Conservation (phyloP, 2,329 filamentous ascomycete genomes). For the Cordyceps cateniannulata region DNA sequence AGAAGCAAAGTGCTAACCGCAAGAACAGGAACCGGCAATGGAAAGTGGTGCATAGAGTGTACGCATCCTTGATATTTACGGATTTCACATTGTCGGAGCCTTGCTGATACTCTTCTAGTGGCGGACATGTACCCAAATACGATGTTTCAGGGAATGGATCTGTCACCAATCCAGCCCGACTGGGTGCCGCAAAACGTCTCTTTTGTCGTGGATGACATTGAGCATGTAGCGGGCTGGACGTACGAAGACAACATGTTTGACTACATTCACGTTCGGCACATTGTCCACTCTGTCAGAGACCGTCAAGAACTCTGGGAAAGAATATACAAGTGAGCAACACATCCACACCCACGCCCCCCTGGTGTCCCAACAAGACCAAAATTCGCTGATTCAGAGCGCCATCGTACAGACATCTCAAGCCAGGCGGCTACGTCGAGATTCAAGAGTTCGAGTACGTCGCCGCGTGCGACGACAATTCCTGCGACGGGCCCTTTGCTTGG, state of each 20-base stretch:
- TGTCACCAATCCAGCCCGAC: slow-evolving; percentile 46
- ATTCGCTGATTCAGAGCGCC: not conserved
- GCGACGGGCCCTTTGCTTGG: slow-evolving; percentile 38
- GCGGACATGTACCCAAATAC: slow-evolving; percentile 40
- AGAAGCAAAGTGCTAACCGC: slow-evolving; percentile 16
- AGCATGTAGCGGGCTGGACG: slow-evolving; percentile 43
- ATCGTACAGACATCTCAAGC: slow-evolving; percentile 38
- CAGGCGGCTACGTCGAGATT: slow-evolving; percentile 45
- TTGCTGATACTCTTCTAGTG: slow-evolving; percentile 27
- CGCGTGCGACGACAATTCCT: slow-evolving; percentile 39
- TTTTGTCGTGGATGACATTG: slow-evolving; percentile 47
- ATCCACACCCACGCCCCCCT: not conserved
- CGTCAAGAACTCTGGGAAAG: slow-evolving; percentile 34
- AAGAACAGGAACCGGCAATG: slow-evolving; percentile 31
- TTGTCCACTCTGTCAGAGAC: slow-evolving; percentile 38
- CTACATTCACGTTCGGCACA: slow-evolving; percentile 43
- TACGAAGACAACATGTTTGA: slow-evolving; percentile 40
- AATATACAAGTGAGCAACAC: slow-evolving; percentile 32
- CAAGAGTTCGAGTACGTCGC: slow-evolving; percentile 39
- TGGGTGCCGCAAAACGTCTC: slow-evolving; percentile 45
- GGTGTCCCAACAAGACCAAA: too few species aligned
- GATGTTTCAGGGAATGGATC: slow-evolving; percentile 41
- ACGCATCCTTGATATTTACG: slow-evolving; percentile 21
- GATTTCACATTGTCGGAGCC: not conserved
- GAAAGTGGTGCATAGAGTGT: slow-evolving; percentile 45